Evolutionary conservation across 768 basidiomycete genomes (phyloP), one percentile per base, ranked within the genome.

Genomic region (Suillus spraguei): DNA sequence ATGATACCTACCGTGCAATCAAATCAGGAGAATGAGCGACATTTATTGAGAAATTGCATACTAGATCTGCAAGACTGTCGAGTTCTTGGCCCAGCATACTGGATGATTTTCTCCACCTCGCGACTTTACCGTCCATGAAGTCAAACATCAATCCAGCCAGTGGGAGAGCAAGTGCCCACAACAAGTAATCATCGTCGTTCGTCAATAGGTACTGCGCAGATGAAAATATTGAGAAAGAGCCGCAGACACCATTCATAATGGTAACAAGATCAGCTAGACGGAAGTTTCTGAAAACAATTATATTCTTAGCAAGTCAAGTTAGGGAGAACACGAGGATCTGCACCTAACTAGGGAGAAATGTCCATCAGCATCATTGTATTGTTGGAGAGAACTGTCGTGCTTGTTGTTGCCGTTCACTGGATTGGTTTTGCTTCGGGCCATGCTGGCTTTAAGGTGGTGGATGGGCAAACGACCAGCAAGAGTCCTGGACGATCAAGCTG

Each of bases 191-290:
- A 65, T 85, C 83, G 72, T 96, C 91, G 65, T 90, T 86, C 28
- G 89, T 88, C 49, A 89, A 62, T 68, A 98, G 85, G 81, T 96
- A 99, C 60, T 88, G 87, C 53, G 93, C 95, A 7, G 94, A 95
- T 42, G 90, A 92, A 77, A 99, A 95, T 73, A 99, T 86, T 33
- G 95, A 98, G 69, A 97, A 90, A 20, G 92, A 92, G 63, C 97
- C 97, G 79, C 97, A 99, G 76, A 99, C 91, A 52, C 97, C 97
- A 74, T 99, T 99, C 90, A 96, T 95, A 67, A 99, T 95, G 41
- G 97, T 99, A 70, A 99, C 95, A 59, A 97, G 84, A 81, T 99
- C 97, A 67, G 97, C 97, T 33, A 99, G 86, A 60, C 96, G 93
- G 74, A 99, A 99, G 77, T 98, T 99, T 69, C 97, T 97, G 70